phyloP scores from a whole-genome alignment of 352 stramenopile species.

The Globisporangium nodosum region DNA sequence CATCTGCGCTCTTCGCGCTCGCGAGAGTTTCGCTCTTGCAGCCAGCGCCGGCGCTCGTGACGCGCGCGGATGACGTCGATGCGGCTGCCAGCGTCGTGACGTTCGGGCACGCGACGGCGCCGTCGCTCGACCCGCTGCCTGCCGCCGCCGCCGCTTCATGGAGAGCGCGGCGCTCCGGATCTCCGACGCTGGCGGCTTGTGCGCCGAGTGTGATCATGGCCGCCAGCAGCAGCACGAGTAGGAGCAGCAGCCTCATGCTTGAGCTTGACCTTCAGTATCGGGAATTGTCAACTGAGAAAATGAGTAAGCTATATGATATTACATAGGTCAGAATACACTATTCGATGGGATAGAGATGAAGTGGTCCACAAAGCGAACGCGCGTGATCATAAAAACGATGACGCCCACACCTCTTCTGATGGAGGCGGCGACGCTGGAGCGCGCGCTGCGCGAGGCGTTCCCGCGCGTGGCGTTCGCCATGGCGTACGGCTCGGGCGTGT shows the following conservation, averaged over 20 bases:
- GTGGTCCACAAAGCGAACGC: too few relatives aligned
- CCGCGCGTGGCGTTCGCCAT: conserved; percentile 72
- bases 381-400: too few relatives aligned
- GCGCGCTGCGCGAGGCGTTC: conserved; percentile 58
- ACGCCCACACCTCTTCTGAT: not conserved
- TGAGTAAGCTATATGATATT: too few relatives aligned
- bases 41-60: conserved; percentile 9
- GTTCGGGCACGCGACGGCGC: conserved; percentile 4
- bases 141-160: not conserved
- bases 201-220: not conserved
- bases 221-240: not conserved
- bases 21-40: conserved; percentile 22
- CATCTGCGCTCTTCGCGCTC: conserved; percentile 6
- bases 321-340: too few relatives aligned
- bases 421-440: conserved; percentile 19
- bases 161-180: conserved; percentile 3
- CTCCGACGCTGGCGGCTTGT: conserved; percentile 7
- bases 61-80: conserved; percentile 6
- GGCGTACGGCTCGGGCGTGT: conserved; percentile 82
- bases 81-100: conserved; percentile 8
- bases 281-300: too few relatives aligned
- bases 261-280: not conserved
- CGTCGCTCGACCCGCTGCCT: conserved; percentile 2
- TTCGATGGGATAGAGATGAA: too few relatives aligned
- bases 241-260: not conserved